These are phyloP conservation scores for Trifolium pratense DNA, from an alignment of 306 rosid genomes.

Conservation along the genomic window DNA sequence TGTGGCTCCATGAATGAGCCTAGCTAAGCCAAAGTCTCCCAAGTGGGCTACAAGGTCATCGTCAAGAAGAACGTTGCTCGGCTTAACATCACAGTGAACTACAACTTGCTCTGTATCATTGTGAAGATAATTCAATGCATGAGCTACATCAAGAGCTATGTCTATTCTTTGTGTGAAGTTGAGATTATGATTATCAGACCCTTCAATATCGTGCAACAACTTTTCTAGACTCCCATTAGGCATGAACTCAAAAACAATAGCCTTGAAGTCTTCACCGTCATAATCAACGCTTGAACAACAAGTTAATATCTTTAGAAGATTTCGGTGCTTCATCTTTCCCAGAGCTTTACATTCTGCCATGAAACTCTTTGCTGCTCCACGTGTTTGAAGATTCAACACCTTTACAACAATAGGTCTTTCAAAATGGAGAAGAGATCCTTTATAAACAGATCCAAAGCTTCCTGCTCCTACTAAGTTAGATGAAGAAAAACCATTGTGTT, in stretches of 20 bases:
- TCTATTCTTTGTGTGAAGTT: slow-evolving; percentile 18
- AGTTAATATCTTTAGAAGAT: slow-evolving; percentile 45
- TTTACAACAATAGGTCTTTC: slow-evolving; percentile 39
- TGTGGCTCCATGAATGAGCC: neutral
- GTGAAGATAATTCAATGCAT: slow-evolving; percentile 53
- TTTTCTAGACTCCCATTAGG: slow-evolving; percentile 43
- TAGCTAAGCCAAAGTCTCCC: slow-evolving; percentile 11
- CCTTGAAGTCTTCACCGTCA: slow-evolving; percentile 42
- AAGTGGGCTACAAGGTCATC: neutral
- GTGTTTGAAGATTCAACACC: slow-evolving; percentile 45
- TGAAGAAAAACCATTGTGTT: slow-evolving; percentile 48
- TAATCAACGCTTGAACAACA: slow-evolving; percentile 45
- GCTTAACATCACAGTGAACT: slow-evolving; percentile 56
- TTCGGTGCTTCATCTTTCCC: slow-evolving; percentile 35
- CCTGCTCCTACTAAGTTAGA: slow-evolving; percentile 43
- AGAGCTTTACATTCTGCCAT: slow-evolving; percentile 42
- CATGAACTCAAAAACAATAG: slow-evolving; percentile 46
- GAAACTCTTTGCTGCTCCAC: slow-evolving; percentile 51
- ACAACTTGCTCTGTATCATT: slow-evolving; percentile 28
- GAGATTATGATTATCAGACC: neutral
- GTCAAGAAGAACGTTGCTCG: slow-evolving; percentile 49
- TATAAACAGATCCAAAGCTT: slow-evolving; percentile 46
- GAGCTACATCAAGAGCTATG: slow-evolving; percentile 48
- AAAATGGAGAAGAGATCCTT: slow-evolving; percentile 39
- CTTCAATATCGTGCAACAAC: slow-evolving; percentile 22